These are phyloP conservation scores for Heliamphora pulchella DNA, from an alignment of 179 eudicot genomes.

Conservation along the genomic window DNA sequence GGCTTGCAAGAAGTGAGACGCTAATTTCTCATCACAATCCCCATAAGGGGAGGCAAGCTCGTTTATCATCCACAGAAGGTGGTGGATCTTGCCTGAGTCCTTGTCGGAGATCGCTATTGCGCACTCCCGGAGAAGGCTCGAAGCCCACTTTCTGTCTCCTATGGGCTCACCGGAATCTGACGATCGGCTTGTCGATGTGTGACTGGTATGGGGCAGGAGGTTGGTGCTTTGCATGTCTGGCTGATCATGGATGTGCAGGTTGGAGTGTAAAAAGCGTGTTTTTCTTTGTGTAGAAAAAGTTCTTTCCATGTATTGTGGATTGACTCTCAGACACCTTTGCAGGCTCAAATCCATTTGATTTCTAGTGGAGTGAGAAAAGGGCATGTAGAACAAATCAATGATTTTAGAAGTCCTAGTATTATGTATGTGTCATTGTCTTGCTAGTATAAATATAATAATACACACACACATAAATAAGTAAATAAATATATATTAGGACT, in stretches of 20 bases:
- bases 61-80: constrained; percentile 48
- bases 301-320: constrained; percentile 21
- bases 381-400: not conserved
- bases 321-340: not conserved
- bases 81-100: constrained; percentile 38
- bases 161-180: constrained; percentile 27
- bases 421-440: too few species aligned
- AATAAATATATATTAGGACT: too few species aligned
- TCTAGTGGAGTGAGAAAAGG: constrained; percentile 1
- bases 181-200: constrained; percentile 24
- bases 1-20: constrained; percentile 46
- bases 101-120: constrained; percentile 41
- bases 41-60: constrained; percentile 53
- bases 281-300: constrained; percentile 19
- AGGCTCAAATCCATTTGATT: constrained; percentile 10
- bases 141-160: constrained; percentile 35
- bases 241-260: constrained; percentile 17
- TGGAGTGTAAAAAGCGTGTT: constrained; percentile 16
- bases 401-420: too few species aligned
- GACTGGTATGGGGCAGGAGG: constrained; percentile 21
- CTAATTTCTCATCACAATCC: constrained; percentile 45
- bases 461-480: too few species aligned
- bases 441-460: too few species aligned
- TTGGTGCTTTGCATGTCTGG: constrained; percentile 18
- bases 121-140: constrained; percentile 35